These are phyloP conservation scores for Aquilaria yunnanensis DNA, from an alignment of 345 rosid species.

Conservation along the genomic window DNA sequence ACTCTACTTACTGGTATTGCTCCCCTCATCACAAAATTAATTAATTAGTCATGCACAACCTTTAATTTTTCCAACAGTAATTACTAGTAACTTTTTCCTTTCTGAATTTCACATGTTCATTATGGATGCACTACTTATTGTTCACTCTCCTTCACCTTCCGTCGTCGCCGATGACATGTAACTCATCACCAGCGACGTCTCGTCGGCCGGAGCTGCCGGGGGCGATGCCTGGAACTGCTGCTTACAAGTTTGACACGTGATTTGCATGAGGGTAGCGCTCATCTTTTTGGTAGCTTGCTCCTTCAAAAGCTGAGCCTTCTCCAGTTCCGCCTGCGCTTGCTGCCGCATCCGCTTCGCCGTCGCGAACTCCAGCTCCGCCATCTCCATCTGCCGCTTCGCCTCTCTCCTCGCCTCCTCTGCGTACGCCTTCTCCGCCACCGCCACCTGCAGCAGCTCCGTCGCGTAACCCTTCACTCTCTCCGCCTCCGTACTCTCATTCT, in stretches of 20 bases:
- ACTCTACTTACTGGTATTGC: no score
- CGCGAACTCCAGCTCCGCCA: conserved; percentile 65
- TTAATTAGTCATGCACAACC: no score
- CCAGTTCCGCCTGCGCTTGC: conserved; percentile 62
- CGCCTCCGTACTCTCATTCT: conserved; percentile 18
- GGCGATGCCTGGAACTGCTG: conserved; percentile 47
- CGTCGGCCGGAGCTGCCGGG: conserved; percentile 37
- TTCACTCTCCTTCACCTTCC: conserved; percentile 51
- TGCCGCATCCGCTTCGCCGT: conserved; percentile 73
- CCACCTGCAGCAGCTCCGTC: conserved; percentile 43
- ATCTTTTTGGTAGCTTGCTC: conserved; percentile 68
- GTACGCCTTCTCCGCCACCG: conserved; percentile 54
- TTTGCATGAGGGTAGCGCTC: conserved; percentile 52
- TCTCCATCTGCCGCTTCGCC: conserved; percentile 67
- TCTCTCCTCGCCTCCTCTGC: conserved; percentile 69
- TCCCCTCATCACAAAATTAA: no score
- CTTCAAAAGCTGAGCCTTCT: conserved; percentile 56
- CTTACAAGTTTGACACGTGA: conserved; percentile 77
- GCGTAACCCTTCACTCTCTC: conserved; percentile 43
- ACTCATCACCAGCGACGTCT: conserved; percentile 68
- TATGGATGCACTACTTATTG: neutral
- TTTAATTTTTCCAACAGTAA: neutral
- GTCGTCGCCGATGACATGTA: conserved; percentile 80
- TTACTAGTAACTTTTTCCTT: no score
- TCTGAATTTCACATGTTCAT: no score